A percentile compares a stretch with the other conserved stretches of the same genome.
phyloP scores from a whole-genome alignment of 495 filamentous ascomycete species.

The Astrothelium subdiscretum region DNA sequence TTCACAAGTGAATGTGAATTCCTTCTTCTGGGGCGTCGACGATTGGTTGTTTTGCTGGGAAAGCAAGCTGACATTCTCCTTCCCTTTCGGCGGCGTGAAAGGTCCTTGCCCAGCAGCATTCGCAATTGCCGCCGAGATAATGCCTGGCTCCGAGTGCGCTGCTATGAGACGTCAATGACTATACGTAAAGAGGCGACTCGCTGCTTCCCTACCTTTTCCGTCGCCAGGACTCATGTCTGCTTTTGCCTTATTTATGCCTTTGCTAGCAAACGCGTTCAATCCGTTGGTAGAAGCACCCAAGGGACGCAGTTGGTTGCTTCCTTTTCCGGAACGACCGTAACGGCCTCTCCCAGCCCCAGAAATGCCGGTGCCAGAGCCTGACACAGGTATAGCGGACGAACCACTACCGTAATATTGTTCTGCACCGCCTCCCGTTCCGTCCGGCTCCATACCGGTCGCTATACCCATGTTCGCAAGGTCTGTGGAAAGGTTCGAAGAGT shows the following conservation, averaged over 20 bases:
- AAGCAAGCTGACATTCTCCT: conserved; percentile 65
- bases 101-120: conserved; percentile 62
- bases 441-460: conserved; percentile 17
- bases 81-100: conserved; percentile 42
- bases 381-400: conserved; percentile 32
- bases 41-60: conserved; percentile 47
- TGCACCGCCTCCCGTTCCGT: conserved; percentile 22
- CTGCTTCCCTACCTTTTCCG: background rate
- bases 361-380: conserved; percentile 41
- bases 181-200: background rate
- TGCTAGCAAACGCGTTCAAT: conserved; percentile 25
- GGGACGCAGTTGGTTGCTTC: conserved; percentile 51
- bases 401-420: conserved; percentile 48
- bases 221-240: background rate
- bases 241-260: background rate
- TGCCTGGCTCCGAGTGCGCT: conserved; percentile 36
- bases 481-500: conserved; percentile 50
- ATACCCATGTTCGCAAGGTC: conserved; percentile 54
- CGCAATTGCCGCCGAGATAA: conserved; percentile 83
- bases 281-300: conserved; percentile 47
- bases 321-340: conserved; percentile 47
- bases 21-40: conserved; percentile 52
- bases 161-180: background rate
- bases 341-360: conserved; percentile 72
- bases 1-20: conserved; percentile 88